Percentiles rank a stretch among this genome's conserved stretches.
phyloP scores from a whole-genome alignment of 371 early-diverging fungal genomes.

The Apophysomyces variabilis region DNA sequence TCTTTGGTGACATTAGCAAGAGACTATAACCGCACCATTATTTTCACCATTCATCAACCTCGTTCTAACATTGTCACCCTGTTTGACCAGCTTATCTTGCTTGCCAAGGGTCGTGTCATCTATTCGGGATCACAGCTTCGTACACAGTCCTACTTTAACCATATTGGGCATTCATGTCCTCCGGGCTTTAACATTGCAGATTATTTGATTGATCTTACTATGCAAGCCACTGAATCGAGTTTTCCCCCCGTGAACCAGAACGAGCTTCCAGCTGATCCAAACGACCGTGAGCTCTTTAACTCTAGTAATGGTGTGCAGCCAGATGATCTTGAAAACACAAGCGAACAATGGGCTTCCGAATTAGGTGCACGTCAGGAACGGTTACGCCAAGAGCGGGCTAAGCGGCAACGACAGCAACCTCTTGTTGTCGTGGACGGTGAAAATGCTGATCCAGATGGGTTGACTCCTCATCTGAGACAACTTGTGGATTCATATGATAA shows the following conservation, averaged over 20 bases:
- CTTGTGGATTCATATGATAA: conserved; percentile 52
- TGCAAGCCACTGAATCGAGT: conserved; percentile 46
- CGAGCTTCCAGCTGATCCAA: background rate
- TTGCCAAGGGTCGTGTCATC: conserved; percentile 83
- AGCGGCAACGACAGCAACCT: conserved; percentile 21
- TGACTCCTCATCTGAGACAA: conserved; percentile 49
- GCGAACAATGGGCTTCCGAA: conserved; percentile 52
- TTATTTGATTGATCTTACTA: conserved; percentile 81
- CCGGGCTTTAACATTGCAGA: conserved; percentile 94
- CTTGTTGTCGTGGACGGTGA: conserved; percentile 33
- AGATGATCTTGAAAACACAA: conserved; percentile 44
- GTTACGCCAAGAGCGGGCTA: conserved; percentile 21
- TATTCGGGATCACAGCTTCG: conserved; percentile 75
- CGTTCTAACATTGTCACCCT: conserved; percentile 88
- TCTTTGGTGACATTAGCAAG: conserved; percentile 83
- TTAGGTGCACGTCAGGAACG: conserved; percentile 28
- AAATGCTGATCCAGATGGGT: conserved; percentile 27
- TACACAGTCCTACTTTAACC: conserved; percentile 63
- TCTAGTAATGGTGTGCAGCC: conserved; percentile 2
- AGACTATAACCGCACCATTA: conserved; percentile 83
- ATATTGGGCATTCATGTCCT: conserved; percentile 83
- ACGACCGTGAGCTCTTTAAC: conserved; percentile 16
- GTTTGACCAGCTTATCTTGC: conserved; percentile 88
- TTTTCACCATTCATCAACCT: conserved; percentile 97
- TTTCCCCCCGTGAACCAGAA: background rate